These are phyloP conservation scores for Hypoxylon sp. DNA, from an alignment of 2,329 filamentous ascomycete genomes.

Conservation along the genomic window DNA sequence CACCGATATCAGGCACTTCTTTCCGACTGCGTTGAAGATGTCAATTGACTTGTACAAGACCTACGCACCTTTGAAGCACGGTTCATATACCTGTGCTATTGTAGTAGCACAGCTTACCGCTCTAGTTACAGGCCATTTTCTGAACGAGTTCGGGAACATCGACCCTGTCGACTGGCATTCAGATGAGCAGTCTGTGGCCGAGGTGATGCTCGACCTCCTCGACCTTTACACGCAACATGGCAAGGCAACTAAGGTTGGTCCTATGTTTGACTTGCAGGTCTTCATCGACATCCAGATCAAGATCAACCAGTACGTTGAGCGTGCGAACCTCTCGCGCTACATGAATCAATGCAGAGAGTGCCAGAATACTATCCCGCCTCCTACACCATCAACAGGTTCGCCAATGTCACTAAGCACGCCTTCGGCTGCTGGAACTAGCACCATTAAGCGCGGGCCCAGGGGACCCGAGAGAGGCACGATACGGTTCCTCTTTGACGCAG, in stretches of 20 bases:
- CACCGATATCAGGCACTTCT: slow-evolving; percentile 69
- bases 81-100: slow-evolving; percentile 86
- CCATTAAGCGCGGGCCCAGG: slow-evolving; percentile 55
- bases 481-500: slow-evolving; percentile 89
- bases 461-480: slow-evolving; percentile 79
- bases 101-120: slow-evolving; percentile 85
- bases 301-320: slow-evolving; percentile 85
- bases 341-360: slow-evolving; percentile 71
- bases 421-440: slow-evolving; percentile 49
- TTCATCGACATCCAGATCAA: slow-evolving; percentile 91
- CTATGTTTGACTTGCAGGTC: slow-evolving; percentile 78
- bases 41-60: slow-evolving; percentile 93
- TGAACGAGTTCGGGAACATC: slow-evolving; percentile 66
- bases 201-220: slow-evolving; percentile 90
- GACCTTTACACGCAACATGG: slow-evolving; percentile 93
- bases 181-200: slow-evolving; percentile 67
- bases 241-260: slow-evolving; percentile 80
- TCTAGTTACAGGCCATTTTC: slow-evolving; percentile 72
- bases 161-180: slow-evolving; percentile 64
- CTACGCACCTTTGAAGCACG: slow-evolving; percentile 91
- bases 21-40: slow-evolving; percentile 82
- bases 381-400: slow-evolving; percentile 56
- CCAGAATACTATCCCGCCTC: slow-evolving; percentile 57
- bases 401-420: slow-evolving; percentile 58
- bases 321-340: slow-evolving; percentile 73